Percentiles rank a stretch among this genome's conserved stretches.
Evolutionary conservation across 2,329 filamentous ascomycete species (phyloP).

Genomic region (Exophiala phaeomuriformis): DNA sequence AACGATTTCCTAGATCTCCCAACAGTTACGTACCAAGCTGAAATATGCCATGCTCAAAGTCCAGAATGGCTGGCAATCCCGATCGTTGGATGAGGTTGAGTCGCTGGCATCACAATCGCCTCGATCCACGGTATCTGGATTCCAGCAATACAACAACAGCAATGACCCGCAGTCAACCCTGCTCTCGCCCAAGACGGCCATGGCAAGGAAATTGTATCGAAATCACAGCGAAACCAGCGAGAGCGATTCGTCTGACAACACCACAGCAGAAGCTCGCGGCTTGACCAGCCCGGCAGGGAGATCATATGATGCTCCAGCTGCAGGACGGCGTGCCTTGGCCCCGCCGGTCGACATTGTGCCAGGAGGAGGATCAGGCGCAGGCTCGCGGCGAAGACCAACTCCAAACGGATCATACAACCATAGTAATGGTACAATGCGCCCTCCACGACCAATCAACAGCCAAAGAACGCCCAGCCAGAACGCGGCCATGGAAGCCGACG

Average conservation of each 20-base stretch:
- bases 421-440: constrained; percentile 1
- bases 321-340: constrained; percentile 30
- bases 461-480: constrained; percentile 37
- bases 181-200: constrained; percentile 40
- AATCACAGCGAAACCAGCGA: constrained; percentile 21
- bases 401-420: constrained; percentile 29
- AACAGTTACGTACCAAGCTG: constrained; percentile 72
- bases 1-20: constrained; percentile 54
- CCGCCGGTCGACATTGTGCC: constrained; percentile 40
- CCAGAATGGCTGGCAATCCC: constrained; percentile 77
- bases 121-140: constrained; percentile 50
- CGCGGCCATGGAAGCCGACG: constrained; percentile 44
- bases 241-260: constrained; percentile 27
- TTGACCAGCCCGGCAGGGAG: constrained; percentile 4
- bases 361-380: constrained; percentile 22
- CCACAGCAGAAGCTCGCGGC: constrained; percentile 12
- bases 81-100: constrained; percentile 70
- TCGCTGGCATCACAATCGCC: constrained; percentile 65
- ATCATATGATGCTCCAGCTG: constrained; percentile 1
- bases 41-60: constrained; percentile 94
- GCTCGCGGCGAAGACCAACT: constrained; percentile 34
- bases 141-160: constrained; percentile 44
- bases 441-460: constrained; percentile 22
- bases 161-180: constrained; percentile 40
- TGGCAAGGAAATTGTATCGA: constrained; percentile 24